Percentiles rank a stretch among this genome's conserved stretches.
Evolutionary conservation across 2,329 filamentous ascomycete species (phyloP).

Genomic region (Penicillium corylophilum): DNA sequence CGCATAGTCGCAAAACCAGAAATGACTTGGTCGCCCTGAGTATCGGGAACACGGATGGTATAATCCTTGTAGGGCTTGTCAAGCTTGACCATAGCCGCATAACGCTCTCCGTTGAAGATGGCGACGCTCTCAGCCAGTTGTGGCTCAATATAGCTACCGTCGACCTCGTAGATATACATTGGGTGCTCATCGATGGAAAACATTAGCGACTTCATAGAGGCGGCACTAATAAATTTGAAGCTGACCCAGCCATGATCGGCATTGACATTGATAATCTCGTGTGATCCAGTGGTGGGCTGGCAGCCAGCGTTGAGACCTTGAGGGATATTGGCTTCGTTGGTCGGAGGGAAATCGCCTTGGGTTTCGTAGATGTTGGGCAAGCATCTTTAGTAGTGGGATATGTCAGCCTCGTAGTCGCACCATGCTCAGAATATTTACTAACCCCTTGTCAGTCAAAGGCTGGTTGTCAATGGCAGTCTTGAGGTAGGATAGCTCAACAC

Average conservation of each 20-base stretch:
- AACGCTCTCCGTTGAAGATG: slow-evolving; percentile 41
- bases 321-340: slow-evolving; percentile 22
- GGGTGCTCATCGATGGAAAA: slow-evolving; percentile 47
- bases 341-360: slow-evolving; percentile 25
- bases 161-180: slow-evolving; percentile 46
- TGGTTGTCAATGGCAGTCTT: slow-evolving; percentile 20
- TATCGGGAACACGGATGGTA: slow-evolving; percentile 50
- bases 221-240: slow-evolving; percentile 38
- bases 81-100: slow-evolving; percentile 44
- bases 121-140: slow-evolving; percentile 34
- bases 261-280: slow-evolving; percentile 32
- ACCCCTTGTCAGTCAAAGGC: slow-evolving; percentile 35
- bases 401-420: background rate
- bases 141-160: slow-evolving; percentile 46
- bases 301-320: slow-evolving; percentile 23
- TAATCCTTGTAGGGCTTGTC: slow-evolving; percentile 40
- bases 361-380: slow-evolving; percentile 23
- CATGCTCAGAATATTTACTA: slow-evolving; percentile 1
- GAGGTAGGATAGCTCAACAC: slow-evolving; percentile 21
- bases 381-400: slow-evolving; percentile 11
- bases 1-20: slow-evolving; percentile 51
- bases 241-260: slow-evolving; percentile 32
- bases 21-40: slow-evolving; percentile 53
- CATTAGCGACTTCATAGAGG: slow-evolving; percentile 29
- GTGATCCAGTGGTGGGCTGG: slow-evolving; percentile 18